Evolutionary conservation across 345 rosid species (phyloP), one percentile per base, ranked within the genome.

Genomic region (Mercurialis annua): DNA sequence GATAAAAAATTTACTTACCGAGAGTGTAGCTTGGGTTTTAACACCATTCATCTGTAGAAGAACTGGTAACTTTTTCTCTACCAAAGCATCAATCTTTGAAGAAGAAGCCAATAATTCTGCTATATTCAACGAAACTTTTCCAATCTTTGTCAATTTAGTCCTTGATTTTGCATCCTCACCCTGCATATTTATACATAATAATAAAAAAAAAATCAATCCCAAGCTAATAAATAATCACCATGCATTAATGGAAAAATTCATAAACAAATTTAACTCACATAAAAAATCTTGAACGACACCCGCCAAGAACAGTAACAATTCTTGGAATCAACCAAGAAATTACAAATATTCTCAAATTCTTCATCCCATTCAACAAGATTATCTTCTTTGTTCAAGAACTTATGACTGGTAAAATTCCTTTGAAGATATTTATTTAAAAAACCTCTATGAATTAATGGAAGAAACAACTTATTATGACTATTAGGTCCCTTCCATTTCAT

Each of bases 401-500:
- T 76, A 18, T 73, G 20, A 36, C 62, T 49, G 31, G 58, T 72
- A 1, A 62, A 66, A 29, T 51, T 59, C 53, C 36, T 65, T 30
- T 44, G 70, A n/a, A n/a, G n/a, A 23, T 43, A 16, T 49, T 63
- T 40, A 40, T 40, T 73, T 7, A 67, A 54, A 3, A 73, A 34
- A 4, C 40, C 58, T 42, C 29, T 69, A 24, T 63, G 31, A 62
- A 73, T n/a, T n/a, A n/a, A 71, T 9, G 77, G 67, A 74, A 62
- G 60, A 17, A 73, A 68, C 34, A 57, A 43, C n/a, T 70, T 47
- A 44, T 6, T 21, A 26, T 60, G 73, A 57, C 9, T 3, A 9
- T 34, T 34, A 40, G 77, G 75, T 36, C 84, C 70, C 50, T 71
- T 71, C 81, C 81, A 77, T n/a, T 74, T 67, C 68, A 74, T 68